A percentile compares a stretch with the other conserved stretches of the same genome.
phyloP scores from a whole-genome alignment of 2,329 filamentous ascomycete species.

The Penicillium sumatraense region DNA sequence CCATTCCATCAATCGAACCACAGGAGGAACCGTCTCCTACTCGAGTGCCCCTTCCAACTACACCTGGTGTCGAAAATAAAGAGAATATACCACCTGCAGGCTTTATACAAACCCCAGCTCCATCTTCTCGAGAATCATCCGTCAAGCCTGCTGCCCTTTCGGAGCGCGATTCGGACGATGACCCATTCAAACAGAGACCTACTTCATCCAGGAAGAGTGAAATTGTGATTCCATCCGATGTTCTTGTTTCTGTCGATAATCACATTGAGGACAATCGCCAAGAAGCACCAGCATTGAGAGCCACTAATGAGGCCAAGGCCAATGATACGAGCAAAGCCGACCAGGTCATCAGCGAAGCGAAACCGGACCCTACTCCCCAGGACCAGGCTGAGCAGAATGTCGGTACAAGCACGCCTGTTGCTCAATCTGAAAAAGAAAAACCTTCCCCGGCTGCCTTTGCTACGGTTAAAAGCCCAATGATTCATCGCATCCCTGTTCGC shows the following conservation, averaged over 20 bases:
- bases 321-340: not conserved
- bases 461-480: not conserved
- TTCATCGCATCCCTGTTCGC: not conserved
- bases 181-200: constrained; percentile 10
- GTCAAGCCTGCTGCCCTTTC: constrained; percentile 8
- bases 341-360: too few species aligned
- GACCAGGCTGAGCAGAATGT: not conserved
- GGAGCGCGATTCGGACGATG: constrained; percentile 14
- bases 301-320: not conserved
- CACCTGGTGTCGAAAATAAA: constrained; percentile 17
- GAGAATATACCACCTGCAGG: constrained; percentile 24
- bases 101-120: constrained; percentile 4
- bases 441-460: not conserved
- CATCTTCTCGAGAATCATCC: constrained; percentile 3
- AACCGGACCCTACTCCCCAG: too few species aligned
- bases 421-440: not conserved
- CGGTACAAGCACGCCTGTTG: not conserved
- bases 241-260: not conserved
- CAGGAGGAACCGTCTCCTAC: constrained; percentile 7
- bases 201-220: not conserved
- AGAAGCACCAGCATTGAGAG: not conserved
- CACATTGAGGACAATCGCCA: not conserved
- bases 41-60: constrained; percentile 9
- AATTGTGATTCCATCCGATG: not conserved
- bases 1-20: not conserved